A percentile compares a stretch with the other conserved stretches of the same genome.
Conservation (phyloP, 129 eudicot genomes). For the Mikania micrantha region DNA sequence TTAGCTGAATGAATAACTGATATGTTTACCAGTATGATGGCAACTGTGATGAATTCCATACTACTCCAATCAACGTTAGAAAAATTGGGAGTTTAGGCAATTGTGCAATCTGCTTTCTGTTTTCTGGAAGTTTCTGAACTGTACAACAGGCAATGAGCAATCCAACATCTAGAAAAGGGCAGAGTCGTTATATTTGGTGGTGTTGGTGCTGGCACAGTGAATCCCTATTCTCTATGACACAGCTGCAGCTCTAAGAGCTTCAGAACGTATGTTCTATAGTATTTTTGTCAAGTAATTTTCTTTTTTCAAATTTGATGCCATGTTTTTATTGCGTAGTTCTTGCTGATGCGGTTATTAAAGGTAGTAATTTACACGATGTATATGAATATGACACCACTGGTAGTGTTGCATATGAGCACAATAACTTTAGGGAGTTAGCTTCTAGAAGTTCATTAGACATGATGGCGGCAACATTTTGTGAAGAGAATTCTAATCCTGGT, state of each 20-base stretch:
- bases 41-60: conserved; percentile 86
- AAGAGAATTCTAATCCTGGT: conserved; percentile 79
- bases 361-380: conserved; percentile 47
- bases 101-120: conserved; percentile 64
- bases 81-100: conserved; percentile 70
- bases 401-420: conserved; percentile 46
- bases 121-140: conserved; percentile 86
- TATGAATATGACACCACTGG: conserved; percentile 47
- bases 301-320: background rate
- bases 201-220: conserved; percentile 86
- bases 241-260: conserved; percentile 93
- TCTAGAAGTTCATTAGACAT: conserved; percentile 65
- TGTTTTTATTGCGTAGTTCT: conserved; percentile 43
- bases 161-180: conserved; percentile 91
- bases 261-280: conserved; percentile 49
- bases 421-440: conserved; percentile 71
- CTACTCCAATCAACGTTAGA: conserved; percentile 83
- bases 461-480: conserved; percentile 76
- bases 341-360: conserved; percentile 79
- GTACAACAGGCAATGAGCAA: conserved; percentile 77
- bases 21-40: conserved; percentile 72
- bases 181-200: conserved; percentile 97
- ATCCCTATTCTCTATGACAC: conserved; percentile 90
- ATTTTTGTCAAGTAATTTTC: background rate
- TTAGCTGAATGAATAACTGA: background rate